A percentile compares a stretch with the other conserved stretches of the same genome.
These are phyloP conservation scores for Vigna reflexopilosa DNA, from an alignment of 306 rosid genomes.

Conservation along the genomic window DNA sequence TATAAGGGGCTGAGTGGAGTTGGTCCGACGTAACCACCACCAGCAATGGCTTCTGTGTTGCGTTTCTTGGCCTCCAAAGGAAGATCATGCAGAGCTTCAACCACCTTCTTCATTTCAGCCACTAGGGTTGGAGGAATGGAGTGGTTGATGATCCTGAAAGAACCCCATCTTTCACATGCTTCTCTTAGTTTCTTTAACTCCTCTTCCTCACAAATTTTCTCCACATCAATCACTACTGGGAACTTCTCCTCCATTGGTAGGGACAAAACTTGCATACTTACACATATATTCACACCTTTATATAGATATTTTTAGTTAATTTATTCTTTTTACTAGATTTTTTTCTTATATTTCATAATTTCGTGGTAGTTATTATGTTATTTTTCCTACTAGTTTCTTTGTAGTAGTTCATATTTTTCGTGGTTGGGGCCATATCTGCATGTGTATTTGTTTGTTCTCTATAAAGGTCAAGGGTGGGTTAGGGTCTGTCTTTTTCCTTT, in stretches of 20 bases:
- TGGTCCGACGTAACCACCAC: slow-evolving; percentile 62
- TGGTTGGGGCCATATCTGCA: too few relatives aligned
- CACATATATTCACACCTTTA: too few relatives aligned
- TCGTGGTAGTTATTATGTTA: too few relatives aligned
- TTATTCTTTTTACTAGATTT: too few relatives aligned
- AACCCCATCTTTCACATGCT: slow-evolving; percentile 68
- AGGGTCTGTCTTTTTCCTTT: too few relatives aligned
- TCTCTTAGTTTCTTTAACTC: slow-evolving; percentile 58
- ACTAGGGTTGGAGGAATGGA: slow-evolving; percentile 50
- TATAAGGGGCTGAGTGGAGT: slow-evolving; percentile 50
- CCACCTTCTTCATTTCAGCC: slow-evolving; percentile 58
- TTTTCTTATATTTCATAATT: too few relatives aligned
- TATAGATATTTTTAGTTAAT: too few relatives aligned
- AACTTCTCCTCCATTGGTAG: not conserved
- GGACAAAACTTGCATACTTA: too few relatives aligned
- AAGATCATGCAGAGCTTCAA: slow-evolving; percentile 55
- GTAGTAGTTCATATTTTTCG: too few relatives aligned
- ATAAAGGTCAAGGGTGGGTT: too few relatives aligned
- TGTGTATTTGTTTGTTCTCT: too few relatives aligned
- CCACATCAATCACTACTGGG: slow-evolving; percentile 57
- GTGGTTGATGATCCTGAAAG: slow-evolving; percentile 69
- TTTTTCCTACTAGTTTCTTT: too few relatives aligned
- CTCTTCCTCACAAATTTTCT: slow-evolving; percentile 18
- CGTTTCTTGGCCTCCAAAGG: slow-evolving; percentile 61
- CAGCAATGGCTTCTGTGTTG: slow-evolving; percentile 49